A percentile compares a stretch with the other conserved stretches of the same genome.
Conservation (phyloP, 352 stramenopile species). For the Phytophthora ramorum region DNA sequence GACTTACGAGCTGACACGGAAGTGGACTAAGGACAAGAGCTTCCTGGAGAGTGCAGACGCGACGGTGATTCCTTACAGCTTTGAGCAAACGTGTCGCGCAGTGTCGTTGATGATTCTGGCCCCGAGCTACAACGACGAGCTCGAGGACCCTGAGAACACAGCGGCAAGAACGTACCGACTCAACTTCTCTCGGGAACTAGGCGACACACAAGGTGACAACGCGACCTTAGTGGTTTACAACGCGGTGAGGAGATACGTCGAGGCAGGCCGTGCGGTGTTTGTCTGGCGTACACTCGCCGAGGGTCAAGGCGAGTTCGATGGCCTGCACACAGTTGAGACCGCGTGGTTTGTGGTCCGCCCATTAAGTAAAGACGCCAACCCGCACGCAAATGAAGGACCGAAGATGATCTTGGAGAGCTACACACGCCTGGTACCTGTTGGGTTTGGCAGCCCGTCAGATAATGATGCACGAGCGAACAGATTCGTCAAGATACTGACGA, state of each 20-base stretch:
- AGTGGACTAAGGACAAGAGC: conserved; percentile 21
- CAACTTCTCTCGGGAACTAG: conserved; percentile 22
- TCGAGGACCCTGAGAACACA: conserved; percentile 29
- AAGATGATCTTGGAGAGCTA: conserved; percentile 32
- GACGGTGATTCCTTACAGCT: conserved; percentile 27
- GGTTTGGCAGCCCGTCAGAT: conserved; percentile 27
- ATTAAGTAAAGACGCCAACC: background rate
- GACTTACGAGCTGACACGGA: conserved; percentile 25
- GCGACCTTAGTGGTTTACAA: conserved; percentile 25
- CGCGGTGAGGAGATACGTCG: conserved; percentile 52
- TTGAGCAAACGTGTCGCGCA: conserved; percentile 28
- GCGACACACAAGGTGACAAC: background rate
- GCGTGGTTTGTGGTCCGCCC: conserved; percentile 48
- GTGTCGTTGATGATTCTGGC: conserved; percentile 32
- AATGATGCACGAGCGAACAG: conserved; percentile 19
- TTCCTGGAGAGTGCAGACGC: conserved; percentile 34
- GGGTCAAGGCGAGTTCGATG: conserved; percentile 40
- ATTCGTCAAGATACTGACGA: conserved; percentile 27
- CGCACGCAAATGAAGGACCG: background rate
- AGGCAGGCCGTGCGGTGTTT: conserved; percentile 50
- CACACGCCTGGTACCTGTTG: conserved; percentile 20
- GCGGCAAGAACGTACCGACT: conserved; percentile 18
- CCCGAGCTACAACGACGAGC: conserved; percentile 27
- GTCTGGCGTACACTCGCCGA: conserved; percentile 57
- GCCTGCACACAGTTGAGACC: conserved; percentile 57